Percentiles rank a stretch among this genome's conserved stretches.
phyloP scores from a whole-genome alignment of 2,329 filamentous ascomycete genomes.

The Dryadomyces quercivorus region DNA sequence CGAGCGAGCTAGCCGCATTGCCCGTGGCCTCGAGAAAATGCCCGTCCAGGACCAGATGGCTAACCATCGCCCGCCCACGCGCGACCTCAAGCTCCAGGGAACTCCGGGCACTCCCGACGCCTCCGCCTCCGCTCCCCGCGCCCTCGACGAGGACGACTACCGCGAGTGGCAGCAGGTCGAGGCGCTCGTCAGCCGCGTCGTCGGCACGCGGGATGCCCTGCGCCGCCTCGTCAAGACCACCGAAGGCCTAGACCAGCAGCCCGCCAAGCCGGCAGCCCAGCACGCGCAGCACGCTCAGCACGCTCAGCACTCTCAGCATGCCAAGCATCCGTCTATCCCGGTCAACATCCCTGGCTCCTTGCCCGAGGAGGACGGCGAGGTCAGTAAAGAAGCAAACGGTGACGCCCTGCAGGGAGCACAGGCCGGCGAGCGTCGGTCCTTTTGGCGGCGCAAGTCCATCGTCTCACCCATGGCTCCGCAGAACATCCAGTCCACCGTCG shows the following conservation, averaged over 20 bases:
- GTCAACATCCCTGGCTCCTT: constrained; percentile 23
- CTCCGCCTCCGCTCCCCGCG: constrained; percentile 7
- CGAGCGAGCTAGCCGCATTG: constrained; percentile 64
- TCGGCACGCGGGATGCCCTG: constrained; percentile 79
- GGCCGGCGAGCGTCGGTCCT: constrained; percentile 52
- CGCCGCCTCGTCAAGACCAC: constrained; percentile 78
- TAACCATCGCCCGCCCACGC: neutral
- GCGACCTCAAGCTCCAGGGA: neutral
- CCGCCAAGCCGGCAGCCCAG: constrained; percentile 35
- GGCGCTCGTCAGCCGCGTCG: constrained; percentile 70
- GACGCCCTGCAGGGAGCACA: constrained; percentile 11
- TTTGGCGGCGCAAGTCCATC: constrained; percentile 86
- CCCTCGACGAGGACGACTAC: constrained; percentile 45
- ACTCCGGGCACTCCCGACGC: constrained; percentile 4
- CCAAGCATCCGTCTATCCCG: too few species aligned
- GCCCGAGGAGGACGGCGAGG: constrained; percentile 40
- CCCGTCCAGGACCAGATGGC: neutral
- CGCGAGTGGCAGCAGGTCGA: constrained; percentile 83
- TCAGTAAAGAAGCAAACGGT: constrained; percentile 23
- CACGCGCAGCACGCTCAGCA: constrained; percentile 16
- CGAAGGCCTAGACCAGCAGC: too few species aligned
- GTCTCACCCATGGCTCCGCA: constrained; percentile 30
- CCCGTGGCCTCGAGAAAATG: constrained; percentile 36
- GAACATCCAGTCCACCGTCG: constrained; percentile 24
- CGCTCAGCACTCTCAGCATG: constrained; percentile 29